These are phyloP conservation scores for Boletellus emodensis DNA, from an alignment of 768 basidiomycete genomes.

Conservation along the genomic window DNA sequence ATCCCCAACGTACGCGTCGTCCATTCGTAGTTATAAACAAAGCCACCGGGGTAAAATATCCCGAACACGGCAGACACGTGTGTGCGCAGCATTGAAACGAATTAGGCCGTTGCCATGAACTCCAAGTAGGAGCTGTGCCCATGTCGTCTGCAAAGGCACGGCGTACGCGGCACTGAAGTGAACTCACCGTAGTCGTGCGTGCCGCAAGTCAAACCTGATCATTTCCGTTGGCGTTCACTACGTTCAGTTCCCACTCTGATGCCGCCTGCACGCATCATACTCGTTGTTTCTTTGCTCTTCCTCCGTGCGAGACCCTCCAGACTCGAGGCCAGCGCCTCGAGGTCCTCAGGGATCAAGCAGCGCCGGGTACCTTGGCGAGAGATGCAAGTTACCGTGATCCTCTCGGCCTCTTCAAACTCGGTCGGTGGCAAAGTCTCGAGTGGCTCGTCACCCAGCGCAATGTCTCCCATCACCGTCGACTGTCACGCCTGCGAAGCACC, in stretches of 20 bases:
- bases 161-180: not conserved
- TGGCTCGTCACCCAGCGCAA: too few species aligned
- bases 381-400: constrained; percentile 69
- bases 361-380: constrained; percentile 56
- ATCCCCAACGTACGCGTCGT: constrained; percentile 78
- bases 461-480: constrained; percentile 29
- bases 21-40: constrained; percentile 82
- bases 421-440: not conserved
- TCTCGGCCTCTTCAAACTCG: constrained; percentile 39
- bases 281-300: constrained; percentile 25
- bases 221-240: constrained; percentile 63
- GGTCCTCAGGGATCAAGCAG: constrained; percentile 52
- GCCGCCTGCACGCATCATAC: not conserved
- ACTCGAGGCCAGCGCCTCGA: constrained; percentile 48
- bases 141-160: not conserved
- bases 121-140: constrained; percentile 57
- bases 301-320: constrained; percentile 47
- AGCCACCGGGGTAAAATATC: constrained; percentile 82
- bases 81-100: constrained; percentile 77
- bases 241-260: constrained; percentile 53
- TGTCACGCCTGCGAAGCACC: constrained; percentile 60
- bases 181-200: constrained; percentile 65
- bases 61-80: constrained; percentile 83
- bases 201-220: constrained; percentile 66
- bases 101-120: constrained; percentile 82